Conservation (phyloP, 2,329 filamentous ascomycete genomes). For the Hysterium pulicare region DNA sequence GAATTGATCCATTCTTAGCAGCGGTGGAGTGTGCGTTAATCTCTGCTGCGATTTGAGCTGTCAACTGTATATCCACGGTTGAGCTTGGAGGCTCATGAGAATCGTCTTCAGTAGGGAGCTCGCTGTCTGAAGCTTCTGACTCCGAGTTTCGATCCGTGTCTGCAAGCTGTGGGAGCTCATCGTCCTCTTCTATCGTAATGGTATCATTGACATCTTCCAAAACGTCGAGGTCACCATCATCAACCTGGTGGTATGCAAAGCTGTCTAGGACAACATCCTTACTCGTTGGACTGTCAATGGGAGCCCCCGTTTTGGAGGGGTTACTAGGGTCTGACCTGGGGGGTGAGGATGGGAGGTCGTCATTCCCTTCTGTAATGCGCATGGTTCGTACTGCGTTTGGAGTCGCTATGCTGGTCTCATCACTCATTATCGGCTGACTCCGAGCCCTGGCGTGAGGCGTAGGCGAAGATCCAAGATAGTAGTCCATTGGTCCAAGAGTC, state of each 20-base stretch:
- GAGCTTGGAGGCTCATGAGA: slow-evolving; percentile 26
- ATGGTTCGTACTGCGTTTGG: slow-evolving; percentile 26
- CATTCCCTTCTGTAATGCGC: slow-evolving; percentile 13
- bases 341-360: slow-evolving; percentile 36
- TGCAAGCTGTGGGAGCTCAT: not conserved
- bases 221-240: not conserved
- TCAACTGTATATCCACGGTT: slow-evolving; percentile 30
- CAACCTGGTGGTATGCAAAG: slow-evolving; percentile 16
- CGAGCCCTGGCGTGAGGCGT: slow-evolving; percentile 31
- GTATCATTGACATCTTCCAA: slow-evolving; percentile 8
- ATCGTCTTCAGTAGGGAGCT: slow-evolving; percentile 6
- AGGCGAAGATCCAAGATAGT: slow-evolving; percentile 34
- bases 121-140: not conserved
- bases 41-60: slow-evolving; percentile 34
- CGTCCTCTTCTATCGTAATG: not conserved
- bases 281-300: slow-evolving; percentile 5
- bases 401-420: slow-evolving; percentile 25
- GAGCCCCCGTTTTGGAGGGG: slow-evolving; percentile 4
- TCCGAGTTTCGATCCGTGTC: not conserved
- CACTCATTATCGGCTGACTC: slow-evolving; percentile 21
- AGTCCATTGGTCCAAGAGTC: slow-evolving; percentile 32
- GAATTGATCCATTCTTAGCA: slow-evolving; percentile 4
- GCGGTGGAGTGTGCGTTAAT: slow-evolving; percentile 20
- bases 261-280: slow-evolving; percentile 13
- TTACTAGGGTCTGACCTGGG: slow-evolving; percentile 19